Base-by-base conservation (phyloP, 768 basidiomycete species). In the Tricholoma matsutake region DNA sequence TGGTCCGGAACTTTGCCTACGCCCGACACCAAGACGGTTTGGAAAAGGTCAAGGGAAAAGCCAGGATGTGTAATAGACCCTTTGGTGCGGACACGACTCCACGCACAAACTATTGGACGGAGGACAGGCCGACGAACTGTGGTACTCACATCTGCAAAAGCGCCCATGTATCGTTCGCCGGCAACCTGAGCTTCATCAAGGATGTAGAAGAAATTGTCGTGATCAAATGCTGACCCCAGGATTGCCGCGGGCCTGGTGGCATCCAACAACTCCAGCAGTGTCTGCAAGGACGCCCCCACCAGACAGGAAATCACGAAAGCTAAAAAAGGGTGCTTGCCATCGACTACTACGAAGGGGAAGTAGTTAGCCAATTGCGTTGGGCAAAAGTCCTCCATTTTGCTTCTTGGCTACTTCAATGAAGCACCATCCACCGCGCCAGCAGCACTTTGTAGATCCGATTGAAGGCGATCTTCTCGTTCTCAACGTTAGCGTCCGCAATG, bases 391-490 rank as follows among this genome's bases (percentile, higher is more conserved):
- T 49, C 47, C 47, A 49, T 49, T 49, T 49, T 49, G 47, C 25
- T 28, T 49, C 25, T 49, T 49, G 47, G 47, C 47, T 49, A 49
- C 47, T 28, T 49, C 47, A 4, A 49, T 28, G 25, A 28, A 49
- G 47, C 47, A 49, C 47, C 47, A 49, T 28, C 47, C 47, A 49
- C 47, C 47, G 47, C 47, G 47, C 47, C 47, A 49, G 47, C 47
- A 49, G 22, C 11, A 49, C 47, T 49, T 49, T 49, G 47, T 49
- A 49, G 47, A 49, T 49, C 25, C 47, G 13, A 49, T 28, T 28
- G 47, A 28, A 49, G 25, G 47, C 47, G 22, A 49, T 49, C 13
- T 25, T 28, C 25, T 49, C 47, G 47, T 49, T 49, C 47, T 13
- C 47, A 49, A 28, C 47, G 47, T 49, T 6, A 14, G 47, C 47